Percentiles rank a stretch among this genome's conserved stretches.
Conservation (phyloP, 805 yeast species). For the Wickerhamomyces bovis region DNA sequence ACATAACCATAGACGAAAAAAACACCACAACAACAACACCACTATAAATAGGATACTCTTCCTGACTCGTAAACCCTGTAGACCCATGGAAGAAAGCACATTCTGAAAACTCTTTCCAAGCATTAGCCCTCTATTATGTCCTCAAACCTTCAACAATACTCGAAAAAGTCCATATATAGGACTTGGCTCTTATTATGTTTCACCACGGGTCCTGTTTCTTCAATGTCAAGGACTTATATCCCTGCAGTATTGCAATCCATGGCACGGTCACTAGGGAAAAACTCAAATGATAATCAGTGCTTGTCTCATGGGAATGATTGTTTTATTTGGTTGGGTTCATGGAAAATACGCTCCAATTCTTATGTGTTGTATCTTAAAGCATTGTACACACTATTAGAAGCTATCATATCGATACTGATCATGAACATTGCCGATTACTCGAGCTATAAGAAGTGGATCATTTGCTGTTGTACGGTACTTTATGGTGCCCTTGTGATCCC, state of each 20-base stretch:
- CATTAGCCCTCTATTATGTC: no score
- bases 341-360: slow-evolving; percentile 29
- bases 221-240: slow-evolving; percentile 35
- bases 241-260: slow-evolving; percentile 36
- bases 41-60: no score
- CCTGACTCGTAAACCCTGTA: no score
- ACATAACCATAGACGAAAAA: no score
- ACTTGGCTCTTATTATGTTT: slow-evolving; percentile 35
- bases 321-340: slow-evolving; percentile 30
- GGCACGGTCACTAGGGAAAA: slow-evolving; percentile 28
- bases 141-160: no score
- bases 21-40: no score
- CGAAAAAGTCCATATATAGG: slow-evolving; percentile 18
- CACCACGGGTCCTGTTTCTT: slow-evolving; percentile 37
- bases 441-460: slow-evolving; percentile 29
- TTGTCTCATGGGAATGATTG: slow-evolving; percentile 31
- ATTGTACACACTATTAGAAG: slow-evolving; percentile 33
- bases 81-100: no score
- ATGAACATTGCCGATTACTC: slow-evolving; percentile 38
- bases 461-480: slow-evolving; percentile 26
- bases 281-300: slow-evolving; percentile 24
- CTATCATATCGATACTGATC: slow-evolving; percentile 28
- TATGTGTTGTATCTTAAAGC: slow-evolving; percentile 35
- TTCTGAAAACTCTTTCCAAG: no score
- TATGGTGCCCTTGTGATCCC: slow-evolving; percentile 33